Base-by-base conservation (phyloP, 78 protist genomes). In the Dictyostelium intermedium region DNA sequence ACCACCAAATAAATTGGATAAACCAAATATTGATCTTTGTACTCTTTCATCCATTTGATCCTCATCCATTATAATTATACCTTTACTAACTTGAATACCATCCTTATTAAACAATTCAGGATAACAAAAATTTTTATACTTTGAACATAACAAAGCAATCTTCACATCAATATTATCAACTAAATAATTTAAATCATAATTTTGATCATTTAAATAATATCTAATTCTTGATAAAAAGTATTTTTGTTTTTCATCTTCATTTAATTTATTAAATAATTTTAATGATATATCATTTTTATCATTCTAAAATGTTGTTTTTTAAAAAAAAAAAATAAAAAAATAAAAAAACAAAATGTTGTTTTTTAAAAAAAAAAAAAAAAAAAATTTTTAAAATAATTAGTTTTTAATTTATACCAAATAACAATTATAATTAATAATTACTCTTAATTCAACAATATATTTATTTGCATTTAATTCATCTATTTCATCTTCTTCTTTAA, bases 151-250 rank as follows among this genome's bases (percentile, higher is more conserved):
- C 10, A 13, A 20, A 16, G 39, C 23, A 16, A 72, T 72, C 35
- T 72, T 34, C 4, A 34, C 37, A 34, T 72, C 39, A 18, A 72
- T 72, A 34, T 72, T 27, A 34, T 72, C 45, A 3, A 72, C 39
- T 18, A 72, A 72, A 72, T 72, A 72, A 1, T 72, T 72, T 34
- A 72, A 32, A 32, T 72, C 79, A 34, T 72, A 34, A 72, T 72
- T 34, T 32, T 30, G 79, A 32, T 72, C 45, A 16, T 0, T 72
- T 72, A 72, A 72, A 72, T 72, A 72, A 10, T 30, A 11, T 34
- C n/a, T 27, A 18, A 72, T 34, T 72, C 79, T 72, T 72, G 79
- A 72, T 32, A 72, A 34, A 72, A 72, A 72, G 16, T 72, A 72
- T 30, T 18, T 34, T 34, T 72, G 79, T 34, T 34, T 72, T 72